Percentiles rank a stretch among this genome's conserved stretches.
Evolutionary conservation across 176 grass and related monocot genomes (phyloP).

Genomic region (Eleusine coracana): DNA sequence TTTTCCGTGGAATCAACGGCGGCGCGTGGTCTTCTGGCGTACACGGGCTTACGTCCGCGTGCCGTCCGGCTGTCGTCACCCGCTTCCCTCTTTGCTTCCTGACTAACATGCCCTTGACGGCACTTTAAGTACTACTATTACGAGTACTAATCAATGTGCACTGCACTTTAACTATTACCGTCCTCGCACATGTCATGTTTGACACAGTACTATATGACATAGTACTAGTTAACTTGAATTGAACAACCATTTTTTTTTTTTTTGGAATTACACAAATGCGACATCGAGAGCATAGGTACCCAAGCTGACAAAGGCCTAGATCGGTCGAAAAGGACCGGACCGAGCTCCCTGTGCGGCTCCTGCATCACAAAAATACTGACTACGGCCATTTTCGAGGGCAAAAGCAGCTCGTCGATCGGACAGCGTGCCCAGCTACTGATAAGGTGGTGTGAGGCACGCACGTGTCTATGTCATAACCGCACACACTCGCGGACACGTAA

Average conservation of each 20-base stretch:
- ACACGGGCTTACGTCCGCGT: not conserved
- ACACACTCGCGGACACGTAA: not conserved
- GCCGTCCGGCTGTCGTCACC: not conserved
- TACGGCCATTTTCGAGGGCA: too few species aligned
- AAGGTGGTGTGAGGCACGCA: not conserved
- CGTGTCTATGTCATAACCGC: not conserved
- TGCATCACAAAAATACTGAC: not conserved
- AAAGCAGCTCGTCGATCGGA: not conserved
- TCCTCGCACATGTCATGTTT: not conserved
- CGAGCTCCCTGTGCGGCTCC: not conserved
- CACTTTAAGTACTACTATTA: not conserved
- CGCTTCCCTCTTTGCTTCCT: not conserved
- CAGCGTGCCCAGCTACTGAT: too few species aligned
- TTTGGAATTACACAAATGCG: too few species aligned
- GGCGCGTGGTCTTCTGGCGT: not conserved
- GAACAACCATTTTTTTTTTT: too few species aligned
- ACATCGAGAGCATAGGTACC: too few species aligned
- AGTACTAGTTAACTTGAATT: too few species aligned
- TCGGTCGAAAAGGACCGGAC: not conserved
- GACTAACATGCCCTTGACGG: not conserved
- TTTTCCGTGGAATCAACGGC: not conserved
- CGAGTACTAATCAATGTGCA: not conserved
- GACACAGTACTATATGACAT: too few species aligned
- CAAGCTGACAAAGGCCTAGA: too few species aligned
- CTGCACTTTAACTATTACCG: not conserved